A percentile compares a stretch with the other conserved stretches of the same genome.
Evolutionary conservation across 2,329 filamentous ascomycete species (phyloP).

Genomic region (Tolypocladium ophioglossoides): DNA sequence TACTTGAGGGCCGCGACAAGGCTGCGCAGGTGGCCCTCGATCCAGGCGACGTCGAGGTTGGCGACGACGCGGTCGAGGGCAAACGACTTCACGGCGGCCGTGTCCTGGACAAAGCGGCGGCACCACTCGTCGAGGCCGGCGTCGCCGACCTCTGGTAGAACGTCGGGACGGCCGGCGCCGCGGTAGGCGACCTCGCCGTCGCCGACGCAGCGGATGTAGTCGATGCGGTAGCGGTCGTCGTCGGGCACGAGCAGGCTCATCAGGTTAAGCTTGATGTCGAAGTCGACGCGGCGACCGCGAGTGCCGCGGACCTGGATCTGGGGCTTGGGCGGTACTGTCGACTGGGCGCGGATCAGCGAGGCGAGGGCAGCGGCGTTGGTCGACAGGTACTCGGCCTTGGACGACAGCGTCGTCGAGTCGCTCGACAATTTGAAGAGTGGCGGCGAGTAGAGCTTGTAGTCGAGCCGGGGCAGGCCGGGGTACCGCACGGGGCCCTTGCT

Average conservation of each 20-base stretch:
- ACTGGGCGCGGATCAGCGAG: conserved; percentile 34
- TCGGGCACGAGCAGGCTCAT: conserved; percentile 42
- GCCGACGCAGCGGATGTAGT: conserved; percentile 42
- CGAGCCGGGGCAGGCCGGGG: conserved; percentile 35
- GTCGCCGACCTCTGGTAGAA: conserved; percentile 31
- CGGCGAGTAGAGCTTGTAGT: conserved; percentile 42
- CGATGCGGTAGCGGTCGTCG: conserved; percentile 31
- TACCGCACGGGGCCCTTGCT: conserved; percentile 23
- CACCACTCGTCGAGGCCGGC: conserved; percentile 39
- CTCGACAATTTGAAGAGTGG: conserved; percentile 39
- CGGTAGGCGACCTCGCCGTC: conserved; percentile 39
- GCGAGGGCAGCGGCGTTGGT: conserved; percentile 32
- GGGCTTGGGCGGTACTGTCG: conserved; percentile 44
- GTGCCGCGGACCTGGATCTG: conserved; percentile 38
- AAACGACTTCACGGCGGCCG: conserved; percentile 35
- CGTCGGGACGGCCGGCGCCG: conserved; percentile 30
- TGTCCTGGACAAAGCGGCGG: conserved; percentile 34
- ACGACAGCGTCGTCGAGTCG: conserved; percentile 36
- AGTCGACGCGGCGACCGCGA: conserved; percentile 34
- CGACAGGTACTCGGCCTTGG: conserved; percentile 37
- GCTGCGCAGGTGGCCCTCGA: conserved; percentile 42
- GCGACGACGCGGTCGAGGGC: conserved; percentile 39
- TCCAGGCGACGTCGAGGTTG: conserved; percentile 43
- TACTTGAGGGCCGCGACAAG: conserved; percentile 39
- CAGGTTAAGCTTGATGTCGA: conserved; percentile 42